Conservation (phyloP, 2,329 filamentous ascomycete species). For the Sporothrix brasiliensis region DNA sequence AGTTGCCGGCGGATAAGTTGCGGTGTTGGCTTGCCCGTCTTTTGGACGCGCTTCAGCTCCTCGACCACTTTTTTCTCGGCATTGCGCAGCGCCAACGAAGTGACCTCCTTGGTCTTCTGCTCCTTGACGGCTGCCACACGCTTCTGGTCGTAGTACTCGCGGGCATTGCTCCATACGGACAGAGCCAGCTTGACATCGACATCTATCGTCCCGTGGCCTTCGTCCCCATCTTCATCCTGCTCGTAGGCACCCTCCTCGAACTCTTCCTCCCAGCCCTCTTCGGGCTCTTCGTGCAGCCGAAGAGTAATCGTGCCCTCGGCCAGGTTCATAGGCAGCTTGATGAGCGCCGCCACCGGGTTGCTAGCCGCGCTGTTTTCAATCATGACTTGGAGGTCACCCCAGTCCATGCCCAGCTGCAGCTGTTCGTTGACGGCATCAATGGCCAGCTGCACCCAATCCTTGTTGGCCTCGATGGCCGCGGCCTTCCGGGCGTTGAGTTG, state of each 20-base stretch:
- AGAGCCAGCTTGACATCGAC: conserved; percentile 85
- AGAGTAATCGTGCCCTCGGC: conserved; percentile 88
- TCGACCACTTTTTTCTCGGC: conserved; percentile 85
- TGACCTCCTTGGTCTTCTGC: conserved; percentile 81
- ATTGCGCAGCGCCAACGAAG: conserved; percentile 80
- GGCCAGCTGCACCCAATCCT: conserved; percentile 88
- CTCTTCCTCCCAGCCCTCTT: conserved; percentile 55
- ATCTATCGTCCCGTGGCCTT: conserved; percentile 52
- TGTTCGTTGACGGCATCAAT: conserved; percentile 90
- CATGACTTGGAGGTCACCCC: conserved; percentile 85
- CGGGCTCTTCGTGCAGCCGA: conserved; percentile 70
- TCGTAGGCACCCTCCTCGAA: conserved; percentile 58
- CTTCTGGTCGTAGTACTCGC: conserved; percentile 89
- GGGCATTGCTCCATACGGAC: conserved; percentile 85
- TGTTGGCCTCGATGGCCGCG: conserved; percentile 85
- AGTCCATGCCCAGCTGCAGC: conserved; percentile 95
- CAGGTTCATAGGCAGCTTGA: conserved; percentile 84
- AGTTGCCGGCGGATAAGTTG: conserved; percentile 79
- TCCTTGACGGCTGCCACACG: conserved; percentile 82
- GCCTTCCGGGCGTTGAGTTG: conserved; percentile 85
- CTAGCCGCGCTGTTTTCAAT: conserved; percentile 83
- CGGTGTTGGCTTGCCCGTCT: conserved; percentile 87
- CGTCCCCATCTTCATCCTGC: conserved; percentile 52
- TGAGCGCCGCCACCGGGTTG: conserved; percentile 85
- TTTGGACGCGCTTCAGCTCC: conserved; percentile 83